Percentiles rank a stretch among this genome's conserved stretches.
phyloP scores from a whole-genome alignment of 768 basidiomycete species.

The Podaxis mareebaensis region DNA sequence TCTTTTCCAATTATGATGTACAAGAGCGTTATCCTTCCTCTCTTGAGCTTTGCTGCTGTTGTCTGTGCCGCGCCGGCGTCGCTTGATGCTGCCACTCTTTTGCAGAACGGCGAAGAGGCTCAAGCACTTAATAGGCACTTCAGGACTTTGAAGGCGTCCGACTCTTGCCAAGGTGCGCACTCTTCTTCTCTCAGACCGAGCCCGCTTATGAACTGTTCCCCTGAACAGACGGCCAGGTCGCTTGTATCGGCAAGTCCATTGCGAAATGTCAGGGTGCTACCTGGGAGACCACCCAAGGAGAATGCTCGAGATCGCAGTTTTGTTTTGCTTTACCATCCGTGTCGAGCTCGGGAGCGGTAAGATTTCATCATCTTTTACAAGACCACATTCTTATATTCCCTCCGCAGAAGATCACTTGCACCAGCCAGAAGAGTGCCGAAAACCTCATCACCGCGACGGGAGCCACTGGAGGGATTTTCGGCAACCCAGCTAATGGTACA shows the following conservation, averaged over 20 bases:
- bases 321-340: slow-evolving; percentile 58
- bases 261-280: slow-evolving; percentile 41
- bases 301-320: slow-evolving; percentile 35
- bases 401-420: slow-evolving; percentile 49
- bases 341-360: slow-evolving; percentile 44
- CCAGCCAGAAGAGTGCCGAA: slow-evolving; percentile 46
- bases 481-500: slow-evolving; percentile 17
- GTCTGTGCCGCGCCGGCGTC: slow-evolving; percentile 34
- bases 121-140: slow-evolving; percentile 54
- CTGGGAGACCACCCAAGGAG: slow-evolving; percentile 36
- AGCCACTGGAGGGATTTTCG: slow-evolving; percentile 40
- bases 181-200: neutral
- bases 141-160: slow-evolving; percentile 35
- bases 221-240: slow-evolving; percentile 39
- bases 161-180: slow-evolving; percentile 46
- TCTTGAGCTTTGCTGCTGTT: slow-evolving; percentile 25
- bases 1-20: slow-evolving; percentile 1
- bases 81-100: slow-evolving; percentile 42
- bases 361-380: slow-evolving; percentile 18
- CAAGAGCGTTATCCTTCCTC: slow-evolving; percentile 17
- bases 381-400: neutral
- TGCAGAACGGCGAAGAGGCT: slow-evolving; percentile 49
- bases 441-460: slow-evolving; percentile 49
- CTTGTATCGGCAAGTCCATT: slow-evolving; percentile 42
- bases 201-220: neutral